phyloP scores from a whole-genome alignment of 352 stramenopile genomes.

The Globisporangium polare region DNA sequence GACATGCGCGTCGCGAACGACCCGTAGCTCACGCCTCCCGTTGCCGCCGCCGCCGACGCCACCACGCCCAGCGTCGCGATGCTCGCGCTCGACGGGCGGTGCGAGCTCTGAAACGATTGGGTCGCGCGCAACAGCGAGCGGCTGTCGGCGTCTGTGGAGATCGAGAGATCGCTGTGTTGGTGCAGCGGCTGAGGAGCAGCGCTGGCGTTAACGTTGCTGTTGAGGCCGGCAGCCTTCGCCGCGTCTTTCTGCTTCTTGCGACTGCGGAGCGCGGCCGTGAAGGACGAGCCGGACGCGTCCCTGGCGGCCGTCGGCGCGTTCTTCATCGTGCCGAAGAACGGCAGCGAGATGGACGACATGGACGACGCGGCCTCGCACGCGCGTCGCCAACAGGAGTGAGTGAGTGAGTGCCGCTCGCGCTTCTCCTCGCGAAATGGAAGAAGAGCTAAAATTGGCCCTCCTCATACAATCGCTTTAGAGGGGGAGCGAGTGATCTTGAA shows the following conservation, averaged over 20 bases:
- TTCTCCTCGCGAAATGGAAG: too few relatives aligned
- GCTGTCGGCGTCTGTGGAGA: neutral
- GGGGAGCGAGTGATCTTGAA: neutral
- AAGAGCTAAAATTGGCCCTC: constrained; percentile 3
- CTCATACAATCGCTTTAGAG: neutral
- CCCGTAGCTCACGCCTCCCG: constrained; percentile 11
- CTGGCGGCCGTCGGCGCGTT: neutral
- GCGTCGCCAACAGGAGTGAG: neutral
- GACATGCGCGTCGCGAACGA: constrained; percentile 14
- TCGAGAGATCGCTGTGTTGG: neutral
- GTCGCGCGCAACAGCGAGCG: neutral
- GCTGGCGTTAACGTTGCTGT: neutral
- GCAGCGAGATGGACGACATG: constrained; percentile 16
- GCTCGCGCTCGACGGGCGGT: neutral
- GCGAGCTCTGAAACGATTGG: neutral
- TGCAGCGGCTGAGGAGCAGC: neutral
- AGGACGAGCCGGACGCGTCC: constrained; percentile 10
- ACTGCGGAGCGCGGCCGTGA: constrained; percentile 14
- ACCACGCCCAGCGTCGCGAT: constrained; percentile 1
- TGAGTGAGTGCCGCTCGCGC: neutral
- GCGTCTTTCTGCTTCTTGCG: constrained; percentile 15
- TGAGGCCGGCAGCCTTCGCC: neutral
- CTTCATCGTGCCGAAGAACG: constrained; percentile 14
- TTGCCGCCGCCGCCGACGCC: constrained; percentile 4
- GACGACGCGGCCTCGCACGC: neutral